These are phyloP conservation scores for Geosmithia morbida DNA, from an alignment of 2,329 filamentous ascomycete species.

Conservation along the genomic window DNA sequence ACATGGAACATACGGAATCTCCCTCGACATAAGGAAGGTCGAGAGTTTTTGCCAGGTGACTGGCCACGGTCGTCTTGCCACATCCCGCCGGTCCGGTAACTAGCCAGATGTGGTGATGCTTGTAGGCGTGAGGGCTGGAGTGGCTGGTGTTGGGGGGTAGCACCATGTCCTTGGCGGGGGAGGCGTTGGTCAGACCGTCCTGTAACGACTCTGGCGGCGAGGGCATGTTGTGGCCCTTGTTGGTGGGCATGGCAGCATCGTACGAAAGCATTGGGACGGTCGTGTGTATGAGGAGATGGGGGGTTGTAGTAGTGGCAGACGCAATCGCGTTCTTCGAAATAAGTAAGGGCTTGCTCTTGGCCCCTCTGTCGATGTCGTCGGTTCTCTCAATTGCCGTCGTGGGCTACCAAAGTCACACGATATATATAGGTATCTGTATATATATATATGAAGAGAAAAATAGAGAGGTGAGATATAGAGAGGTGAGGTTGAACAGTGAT, in stretches of 20 bases:
- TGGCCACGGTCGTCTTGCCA: conserved; percentile 64
- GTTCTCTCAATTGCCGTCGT: too few species aligned
- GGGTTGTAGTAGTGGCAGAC: background rate
- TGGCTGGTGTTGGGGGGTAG: conserved; percentile 6
- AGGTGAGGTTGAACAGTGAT: too few species aligned
- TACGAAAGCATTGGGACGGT: conserved; percentile 31
- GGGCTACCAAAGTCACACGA: too few species aligned
- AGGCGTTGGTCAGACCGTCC: conserved; percentile 8
- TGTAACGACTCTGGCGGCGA: conserved; percentile 1
- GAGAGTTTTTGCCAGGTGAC: conserved; percentile 46
- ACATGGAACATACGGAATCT: conserved; percentile 47
- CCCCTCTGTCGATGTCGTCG: background rate
- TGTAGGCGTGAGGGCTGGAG: conserved; percentile 12
- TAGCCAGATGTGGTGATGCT: conserved; percentile 61
- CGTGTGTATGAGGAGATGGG: background rate
- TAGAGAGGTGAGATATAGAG: too few species aligned
- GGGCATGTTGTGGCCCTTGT: conserved; percentile 5
- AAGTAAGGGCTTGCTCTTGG: background rate
- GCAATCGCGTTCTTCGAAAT: background rate
- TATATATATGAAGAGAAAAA: too few species aligned
- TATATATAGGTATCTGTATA: too few species aligned
- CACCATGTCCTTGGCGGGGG: conserved; percentile 11
- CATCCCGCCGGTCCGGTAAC: conserved; percentile 68
- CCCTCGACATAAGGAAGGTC: conserved; percentile 62
- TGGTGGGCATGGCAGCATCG: conserved; percentile 27